Evolutionary conservation across 768 basidiomycete genomes (phyloP), one percentile per base, ranked within the genome.

Genomic region (Collybia mongolica): DNA sequence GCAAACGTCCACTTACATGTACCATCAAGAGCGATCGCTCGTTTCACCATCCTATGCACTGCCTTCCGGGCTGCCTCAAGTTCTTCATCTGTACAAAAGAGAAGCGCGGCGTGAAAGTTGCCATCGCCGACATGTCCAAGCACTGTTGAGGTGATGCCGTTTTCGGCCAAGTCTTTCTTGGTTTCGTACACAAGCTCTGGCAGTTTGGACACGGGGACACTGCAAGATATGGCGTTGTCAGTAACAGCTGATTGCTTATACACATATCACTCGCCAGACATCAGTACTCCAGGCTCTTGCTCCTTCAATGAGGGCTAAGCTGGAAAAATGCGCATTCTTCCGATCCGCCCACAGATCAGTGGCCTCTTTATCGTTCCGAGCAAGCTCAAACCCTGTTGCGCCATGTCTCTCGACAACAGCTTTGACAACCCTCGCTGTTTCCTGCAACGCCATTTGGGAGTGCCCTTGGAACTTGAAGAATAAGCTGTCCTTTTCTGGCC

Each of bases 381-480:
- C 88, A 12, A 91, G 74, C 56, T 79, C 71, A 51, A 90, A 89
- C 4, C 80, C 78, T 7, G 74, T 77, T 2, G 86, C 88, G 0
- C 87, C 87, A 50, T 93, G 76, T 60, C 77, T 80, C 62, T 75
- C 72, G 7, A 80, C 75, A 24, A 91, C 72, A 43, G 67, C 67
- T 54, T 82, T 72, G 20, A 86, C 82, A 14, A 85, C 72, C 5
- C 71, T 68, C 0, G 84, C 80, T 0, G 84, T 82, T 55, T 88
- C 86, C 2, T 71, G 62, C 17, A 91, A 67, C 2, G 83, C 76
- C 1, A 75, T 68, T 0, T 72, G 69, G 1, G 83, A 79, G 7
- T 84, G 77, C 9, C 89, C 89, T 58, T 92, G 89, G 64, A 96
- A 83, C 65, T 93, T 92, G 78, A 96, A 88, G 71, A 93, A 91